These are phyloP conservation scores for Salix suchowensis DNA, from an alignment of 345 rosid genomes.

Conservation along the genomic window DNA sequence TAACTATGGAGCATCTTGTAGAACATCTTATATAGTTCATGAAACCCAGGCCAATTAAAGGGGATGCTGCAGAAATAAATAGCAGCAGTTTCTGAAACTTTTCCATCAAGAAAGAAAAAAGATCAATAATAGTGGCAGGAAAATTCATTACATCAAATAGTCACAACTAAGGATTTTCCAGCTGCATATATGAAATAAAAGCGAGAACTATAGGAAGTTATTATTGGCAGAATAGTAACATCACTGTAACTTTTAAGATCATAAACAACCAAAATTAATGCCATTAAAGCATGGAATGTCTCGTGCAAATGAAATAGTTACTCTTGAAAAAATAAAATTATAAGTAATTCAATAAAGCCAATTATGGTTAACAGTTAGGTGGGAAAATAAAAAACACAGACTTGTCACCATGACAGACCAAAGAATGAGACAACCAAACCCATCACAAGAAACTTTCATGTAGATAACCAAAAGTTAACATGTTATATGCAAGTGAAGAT, in stretches of 20 bases:
- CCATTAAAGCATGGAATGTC: neutral
- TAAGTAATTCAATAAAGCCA: neutral
- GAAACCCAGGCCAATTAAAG: neutral
- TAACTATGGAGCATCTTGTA: neutral
- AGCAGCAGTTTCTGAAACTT: neutral
- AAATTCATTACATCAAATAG: neutral
- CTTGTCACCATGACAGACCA: neutral
- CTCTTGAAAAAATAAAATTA: neutral
- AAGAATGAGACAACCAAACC: neutral
- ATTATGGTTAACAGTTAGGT: neutral
- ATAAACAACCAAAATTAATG: too few relatives aligned
- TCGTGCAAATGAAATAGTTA: neutral
- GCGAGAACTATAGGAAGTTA: neutral
- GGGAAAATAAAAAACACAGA: neutral
- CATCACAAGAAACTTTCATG: neutral
- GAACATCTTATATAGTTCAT: neutral
- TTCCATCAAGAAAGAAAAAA: neutral
- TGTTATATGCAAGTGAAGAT: neutral
- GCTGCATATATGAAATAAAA: neutral
- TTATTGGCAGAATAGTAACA: too few relatives aligned
- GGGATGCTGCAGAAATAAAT: neutral
- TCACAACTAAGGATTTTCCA: neutral
- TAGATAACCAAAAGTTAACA: neutral
- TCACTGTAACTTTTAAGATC: neutral
- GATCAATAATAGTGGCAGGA: neutral